Percentiles rank a stretch among this genome's conserved stretches.
Conservation (phyloP, 73 alveolate genomes). For the Blepharisma japonicum region DNA sequence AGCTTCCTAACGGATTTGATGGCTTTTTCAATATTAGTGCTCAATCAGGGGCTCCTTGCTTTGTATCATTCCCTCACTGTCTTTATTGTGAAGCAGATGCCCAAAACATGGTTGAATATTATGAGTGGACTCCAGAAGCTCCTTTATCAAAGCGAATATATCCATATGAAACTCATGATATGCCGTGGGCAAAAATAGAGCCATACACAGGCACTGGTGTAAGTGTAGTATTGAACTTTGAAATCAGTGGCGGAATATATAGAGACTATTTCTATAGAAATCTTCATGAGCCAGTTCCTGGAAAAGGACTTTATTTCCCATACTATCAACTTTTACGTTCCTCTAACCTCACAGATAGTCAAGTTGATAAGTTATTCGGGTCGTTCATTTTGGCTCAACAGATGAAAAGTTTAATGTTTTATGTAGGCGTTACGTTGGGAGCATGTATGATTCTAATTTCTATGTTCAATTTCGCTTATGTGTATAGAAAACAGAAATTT, state of each 20-base stretch:
- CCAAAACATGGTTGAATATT: neutral
- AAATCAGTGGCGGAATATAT: neutral
- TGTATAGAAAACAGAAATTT: too few species aligned
- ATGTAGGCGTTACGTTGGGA: neutral
- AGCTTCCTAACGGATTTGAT: slow-evolving; percentile 20
- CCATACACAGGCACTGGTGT: slow-evolving; percentile 15
- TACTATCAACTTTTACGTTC: neutral
- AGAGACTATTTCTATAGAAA: neutral
- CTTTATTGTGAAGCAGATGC: neutral
- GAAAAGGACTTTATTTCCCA: slow-evolving; percentile 26
- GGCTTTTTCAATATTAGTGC: slow-evolving; percentile 24
- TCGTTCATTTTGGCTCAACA: neutral
- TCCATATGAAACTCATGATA: neutral
- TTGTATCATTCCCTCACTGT: neutral
- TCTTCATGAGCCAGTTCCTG: slow-evolving; percentile 26
- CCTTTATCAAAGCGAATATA: neutral
- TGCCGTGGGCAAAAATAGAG: slow-evolving; percentile 10
- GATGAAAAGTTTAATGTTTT: neutral
- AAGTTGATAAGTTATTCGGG: neutral
- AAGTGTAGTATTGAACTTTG: neutral
- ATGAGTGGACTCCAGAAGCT: neutral
- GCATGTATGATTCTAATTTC: too few species aligned
- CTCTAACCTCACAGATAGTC: neutral
- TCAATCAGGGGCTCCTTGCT: neutral
- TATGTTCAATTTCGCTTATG: too few species aligned